Percentiles rank a stretch among this genome's conserved stretches.
Conservation (phyloP, 2,329 filamentous ascomycete genomes). For the Colletotrichum echinochloae region DNA sequence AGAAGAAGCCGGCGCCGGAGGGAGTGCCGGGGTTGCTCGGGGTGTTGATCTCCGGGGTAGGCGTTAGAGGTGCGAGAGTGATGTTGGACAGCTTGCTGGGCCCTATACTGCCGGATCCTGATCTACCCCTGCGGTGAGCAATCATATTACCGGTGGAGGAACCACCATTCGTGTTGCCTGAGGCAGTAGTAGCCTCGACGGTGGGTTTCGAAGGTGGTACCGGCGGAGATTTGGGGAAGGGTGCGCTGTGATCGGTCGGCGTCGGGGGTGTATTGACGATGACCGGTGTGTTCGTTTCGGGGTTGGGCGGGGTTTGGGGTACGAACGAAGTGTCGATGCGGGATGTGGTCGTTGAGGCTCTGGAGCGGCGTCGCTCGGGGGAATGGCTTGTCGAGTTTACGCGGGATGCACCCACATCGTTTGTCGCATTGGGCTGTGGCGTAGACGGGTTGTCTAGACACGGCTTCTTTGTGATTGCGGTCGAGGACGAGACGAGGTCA, state of each 20-base stretch:
- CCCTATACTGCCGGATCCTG: slow-evolving; percentile 66
- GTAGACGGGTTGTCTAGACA: slow-evolving; percentile 13
- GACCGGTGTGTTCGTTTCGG: slow-evolving; percentile 59
- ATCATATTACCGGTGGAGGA: slow-evolving; percentile 78
- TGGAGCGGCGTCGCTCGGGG: slow-evolving; percentile 34
- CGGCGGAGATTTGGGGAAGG: slow-evolving; percentile 22
- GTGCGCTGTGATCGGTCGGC: slow-evolving; percentile 59
- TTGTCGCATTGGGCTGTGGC: slow-evolving; percentile 30
- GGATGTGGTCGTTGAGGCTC: slow-evolving; percentile 34
- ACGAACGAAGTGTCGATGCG: slow-evolving; percentile 45
- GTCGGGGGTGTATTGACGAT: slow-evolving; percentile 77
- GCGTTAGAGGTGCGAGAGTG: slow-evolving; percentile 78
- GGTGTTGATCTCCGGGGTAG: slow-evolving; percentile 76
- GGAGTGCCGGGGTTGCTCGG: slow-evolving; percentile 58
- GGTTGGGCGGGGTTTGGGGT: slow-evolving; percentile 38
- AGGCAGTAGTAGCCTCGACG: slow-evolving; percentile 44
- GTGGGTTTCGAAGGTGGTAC: slow-evolving; percentile 37
- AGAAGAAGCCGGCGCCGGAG: slow-evolving; percentile 83
- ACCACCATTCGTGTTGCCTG: slow-evolving; percentile 62
- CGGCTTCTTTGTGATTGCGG: slow-evolving; percentile 24
- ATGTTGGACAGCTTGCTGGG: slow-evolving; percentile 91
- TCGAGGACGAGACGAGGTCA: slow-evolving; percentile 27
- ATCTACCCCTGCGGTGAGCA: slow-evolving; percentile 69
- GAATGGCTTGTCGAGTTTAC: slow-evolving; percentile 34
- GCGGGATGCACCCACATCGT: slow-evolving; percentile 25